Evolutionary conservation across 352 stramenopile genomes (phyloP).

Genomic region (Phytophthora capsici): DNA sequence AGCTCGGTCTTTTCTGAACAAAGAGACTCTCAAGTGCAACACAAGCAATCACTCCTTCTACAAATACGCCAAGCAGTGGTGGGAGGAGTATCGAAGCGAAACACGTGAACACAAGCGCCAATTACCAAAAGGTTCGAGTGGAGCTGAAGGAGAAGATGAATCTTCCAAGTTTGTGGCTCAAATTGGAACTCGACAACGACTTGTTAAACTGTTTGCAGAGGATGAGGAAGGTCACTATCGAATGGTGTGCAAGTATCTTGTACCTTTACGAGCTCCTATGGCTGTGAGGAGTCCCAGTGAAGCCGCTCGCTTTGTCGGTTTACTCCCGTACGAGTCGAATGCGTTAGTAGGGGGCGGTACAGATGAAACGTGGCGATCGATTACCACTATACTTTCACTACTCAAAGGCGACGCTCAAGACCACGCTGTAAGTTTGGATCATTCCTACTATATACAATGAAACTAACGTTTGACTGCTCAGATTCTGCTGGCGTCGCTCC

Average conservation of each 20-base stretch:
- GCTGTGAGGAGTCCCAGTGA: slow-evolving; percentile 78
- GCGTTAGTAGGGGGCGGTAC: slow-evolving; percentile 54
- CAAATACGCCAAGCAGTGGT: slow-evolving; percentile 87
- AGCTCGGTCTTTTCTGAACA: slow-evolving; percentile 53
- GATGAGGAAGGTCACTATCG: slow-evolving; percentile 88
- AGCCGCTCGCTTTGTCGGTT: slow-evolving; percentile 84
- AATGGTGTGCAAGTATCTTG: slow-evolving; percentile 90
- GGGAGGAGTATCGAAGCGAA: slow-evolving; percentile 75
- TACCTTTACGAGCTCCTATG: slow-evolving; percentile 48
- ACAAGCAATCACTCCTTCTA: slow-evolving; percentile 72
- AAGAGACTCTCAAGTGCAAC: slow-evolving; percentile 61
- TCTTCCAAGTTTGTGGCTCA: slow-evolving; percentile 22
- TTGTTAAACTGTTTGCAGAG: slow-evolving; percentile 87
- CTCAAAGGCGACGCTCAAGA: slow-evolving; percentile 84
- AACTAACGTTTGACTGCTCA: slow-evolving; percentile 25
- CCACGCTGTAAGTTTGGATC: slow-evolving; percentile 58
- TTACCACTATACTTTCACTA: slow-evolving; percentile 73
- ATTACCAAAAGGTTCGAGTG: slow-evolving; percentile 1
- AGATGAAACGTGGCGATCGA: slow-evolving; percentile 82
- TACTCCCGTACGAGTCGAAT: slow-evolving; percentile 75
- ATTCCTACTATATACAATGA: neutral
- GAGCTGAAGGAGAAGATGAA: slow-evolving; percentile 21
- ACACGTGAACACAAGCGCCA: slow-evolving; percentile 16
- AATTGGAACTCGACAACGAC: slow-evolving; percentile 33
- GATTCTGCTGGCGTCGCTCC: slow-evolving; percentile 84